A percentile compares a stretch with the other conserved stretches of the same genome.
Evolutionary conservation across 306 rosid genomes (phyloP).

Genomic region (Rosa chinensis): DNA sequence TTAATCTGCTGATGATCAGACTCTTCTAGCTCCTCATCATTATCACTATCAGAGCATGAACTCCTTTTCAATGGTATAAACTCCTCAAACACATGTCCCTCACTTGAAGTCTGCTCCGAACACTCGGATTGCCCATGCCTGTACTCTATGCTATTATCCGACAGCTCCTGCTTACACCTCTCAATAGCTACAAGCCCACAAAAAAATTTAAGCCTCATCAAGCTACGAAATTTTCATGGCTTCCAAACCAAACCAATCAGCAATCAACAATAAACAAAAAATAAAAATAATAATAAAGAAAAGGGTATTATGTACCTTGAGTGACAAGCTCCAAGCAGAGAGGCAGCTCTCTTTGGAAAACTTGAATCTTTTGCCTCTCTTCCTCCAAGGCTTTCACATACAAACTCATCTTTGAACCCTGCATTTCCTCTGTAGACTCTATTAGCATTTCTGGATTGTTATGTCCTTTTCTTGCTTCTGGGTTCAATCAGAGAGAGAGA

Average conservation of each 20-base stretch:
- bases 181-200: conserved; percentile 58
- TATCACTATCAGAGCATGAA: conserved; percentile 39
- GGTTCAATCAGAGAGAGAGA: conserved; percentile 18
- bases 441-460: conserved; percentile 12
- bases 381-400: conserved; percentile 62
- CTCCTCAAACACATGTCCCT: conserved; percentile 68
- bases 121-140: conserved; percentile 76
- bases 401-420: conserved; percentile 42
- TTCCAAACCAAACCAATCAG: background rate
- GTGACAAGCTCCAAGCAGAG: conserved; percentile 76
- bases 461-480: background rate
- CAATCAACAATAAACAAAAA: background rate
- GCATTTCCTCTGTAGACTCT: conserved; percentile 52
- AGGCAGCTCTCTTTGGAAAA: conserved; percentile 78
- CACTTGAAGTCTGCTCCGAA: conserved; percentile 72
- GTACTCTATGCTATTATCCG: conserved; percentile 60
- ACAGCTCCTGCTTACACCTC: conserved; percentile 52
- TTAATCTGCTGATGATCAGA: conserved; percentile 30
- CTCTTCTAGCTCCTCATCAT: conserved; percentile 41
- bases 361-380: conserved; percentile 66
- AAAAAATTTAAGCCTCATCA: background rate
- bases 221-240: background rate
- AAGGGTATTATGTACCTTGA: conserved; percentile 47
- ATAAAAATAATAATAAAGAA: background rate
- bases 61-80: conserved; percentile 72